Percentiles rank a stretch among this genome's conserved stretches.
phyloP scores from a whole-genome alignment of 2,329 filamentous ascomycete species.

The Alternaria alternata region DNA sequence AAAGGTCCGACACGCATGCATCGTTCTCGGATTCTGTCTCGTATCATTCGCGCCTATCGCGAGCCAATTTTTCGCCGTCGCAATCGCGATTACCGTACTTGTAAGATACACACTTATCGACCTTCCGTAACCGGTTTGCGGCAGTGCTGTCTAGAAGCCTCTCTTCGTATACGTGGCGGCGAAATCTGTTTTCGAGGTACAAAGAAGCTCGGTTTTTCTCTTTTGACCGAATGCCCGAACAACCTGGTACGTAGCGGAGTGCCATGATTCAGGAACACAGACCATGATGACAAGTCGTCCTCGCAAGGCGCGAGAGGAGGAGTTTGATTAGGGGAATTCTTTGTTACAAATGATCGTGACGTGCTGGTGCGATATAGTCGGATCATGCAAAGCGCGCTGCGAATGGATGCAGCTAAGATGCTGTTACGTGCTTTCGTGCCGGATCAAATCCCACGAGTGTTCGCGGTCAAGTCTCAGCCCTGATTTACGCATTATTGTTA shows the following conservation, averaged over 20 bases:
- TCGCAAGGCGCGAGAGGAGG: neutral
- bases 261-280: conserved; percentile 3
- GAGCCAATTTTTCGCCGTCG: neutral
- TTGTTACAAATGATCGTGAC: neutral
- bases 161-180: neutral
- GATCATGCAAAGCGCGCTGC: conserved; percentile 6
- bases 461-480: too few relatives aligned
- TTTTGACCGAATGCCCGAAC: neutral
- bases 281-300: neutral
- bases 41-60: neutral
- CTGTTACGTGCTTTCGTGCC: too few relatives aligned
- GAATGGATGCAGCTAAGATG: too few relatives aligned
- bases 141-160: neutral
- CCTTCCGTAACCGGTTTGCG: neutral
- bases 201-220: neutral
- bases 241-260: conserved; percentile 1
- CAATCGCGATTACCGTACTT: neutral
- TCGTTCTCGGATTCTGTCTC: neutral
- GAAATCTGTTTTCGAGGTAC: neutral
- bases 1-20: neutral
- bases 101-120: neutral
- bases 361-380: neutral
- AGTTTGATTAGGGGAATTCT: neutral
- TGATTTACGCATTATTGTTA: too few relatives aligned
- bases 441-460: too few relatives aligned